These are phyloP conservation scores for Phylloporus rhodoxanthus DNA, from an alignment of 768 basidiomycete species.

Conservation along the genomic window DNA sequence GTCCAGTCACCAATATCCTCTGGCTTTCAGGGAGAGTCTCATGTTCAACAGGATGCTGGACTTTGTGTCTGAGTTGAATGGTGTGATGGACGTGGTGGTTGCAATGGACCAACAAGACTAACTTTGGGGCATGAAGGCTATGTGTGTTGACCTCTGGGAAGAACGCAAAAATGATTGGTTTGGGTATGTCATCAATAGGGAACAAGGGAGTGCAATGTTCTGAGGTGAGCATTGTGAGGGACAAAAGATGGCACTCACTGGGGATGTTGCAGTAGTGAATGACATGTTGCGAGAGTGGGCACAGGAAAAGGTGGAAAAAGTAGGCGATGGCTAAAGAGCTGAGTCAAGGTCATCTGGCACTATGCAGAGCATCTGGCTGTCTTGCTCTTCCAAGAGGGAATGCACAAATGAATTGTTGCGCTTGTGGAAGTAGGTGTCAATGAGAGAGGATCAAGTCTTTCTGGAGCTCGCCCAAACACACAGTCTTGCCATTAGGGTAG, in stretches of 20 bases:
- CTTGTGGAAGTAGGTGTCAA: conserved; percentile 11
- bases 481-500: too few relatives aligned
- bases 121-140: conserved; percentile 4
- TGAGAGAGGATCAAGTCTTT: conserved; percentile 19
- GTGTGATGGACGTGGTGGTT: conserved; percentile 26
- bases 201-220: conserved; percentile 25
- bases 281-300: conserved; percentile 23
- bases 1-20: too few relatives aligned
- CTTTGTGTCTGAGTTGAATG: conserved; percentile 12
- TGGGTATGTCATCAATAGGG: conserved; percentile 11
- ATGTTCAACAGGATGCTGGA: conserved; percentile 1
- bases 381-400: conserved; percentile 12
- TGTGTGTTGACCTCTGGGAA: background rate
- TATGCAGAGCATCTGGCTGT: conserved; percentile 11
- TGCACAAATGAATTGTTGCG: conserved; percentile 12
- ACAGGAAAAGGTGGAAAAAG: conserved; percentile 25
- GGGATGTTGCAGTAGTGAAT: conserved; percentile 21
- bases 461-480: conserved; percentile 10
- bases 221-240: conserved; percentile 18
- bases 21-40: conserved; percentile 14
- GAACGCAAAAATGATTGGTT: background rate
- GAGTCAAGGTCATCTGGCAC: conserved; percentile 25
- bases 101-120: conserved; percentile 29
- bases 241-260: conserved; percentile 15
- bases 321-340: conserved; percentile 20